Percentiles rank a stretch among this genome's conserved stretches.
Conservation (phyloP, 2,329 filamentous ascomycete genomes). For the Monilinia polystroma region DNA sequence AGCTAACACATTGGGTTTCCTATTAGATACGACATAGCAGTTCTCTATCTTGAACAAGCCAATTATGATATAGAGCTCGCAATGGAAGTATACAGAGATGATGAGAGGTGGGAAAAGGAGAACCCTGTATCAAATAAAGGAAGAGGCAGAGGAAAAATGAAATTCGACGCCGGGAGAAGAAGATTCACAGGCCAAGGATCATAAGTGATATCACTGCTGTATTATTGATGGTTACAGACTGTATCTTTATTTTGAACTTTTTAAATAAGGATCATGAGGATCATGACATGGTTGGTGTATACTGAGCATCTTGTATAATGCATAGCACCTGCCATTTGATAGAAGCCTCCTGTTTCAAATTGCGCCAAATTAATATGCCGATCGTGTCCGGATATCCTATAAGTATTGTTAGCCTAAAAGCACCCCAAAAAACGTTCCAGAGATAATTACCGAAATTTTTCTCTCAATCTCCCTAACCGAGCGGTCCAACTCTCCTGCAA, state of each 20-base stretch:
- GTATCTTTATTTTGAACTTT: conserved; percentile 2
- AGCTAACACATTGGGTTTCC: conserved; percentile 40
- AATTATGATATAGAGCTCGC: conserved; percentile 66
- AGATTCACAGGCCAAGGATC: conserved; percentile 38
- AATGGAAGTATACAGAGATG: conserved; percentile 62
- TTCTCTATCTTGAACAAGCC: conserved; percentile 71
- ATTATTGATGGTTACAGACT: neutral
- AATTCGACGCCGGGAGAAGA: conserved; percentile 36
- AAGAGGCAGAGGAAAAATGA: conserved; percentile 46
- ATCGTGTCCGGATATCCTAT: conserved; percentile 57
- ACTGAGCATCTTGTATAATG: conserved; percentile 53
- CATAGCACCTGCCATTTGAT: conserved; percentile 65
- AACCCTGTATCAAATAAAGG: conserved; percentile 56
- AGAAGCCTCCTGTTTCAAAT: conserved; percentile 37
- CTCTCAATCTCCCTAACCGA: conserved; percentile 92
- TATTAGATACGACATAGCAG: conserved; percentile 63
- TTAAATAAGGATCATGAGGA: conserved; percentile 5
- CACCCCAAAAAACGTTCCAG: neutral
- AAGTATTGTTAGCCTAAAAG: conserved; percentile 29
- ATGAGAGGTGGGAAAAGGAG: conserved; percentile 72
- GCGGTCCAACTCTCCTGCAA: conserved; percentile 88
- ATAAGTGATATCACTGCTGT: conserved; percentile 11
- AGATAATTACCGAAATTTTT: conserved; percentile 70
- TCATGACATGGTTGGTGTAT: neutral
- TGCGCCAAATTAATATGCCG: conserved; percentile 47